These are phyloP conservation scores for Hericium erinaceus DNA, from an alignment of 768 basidiomycete genomes.

Conservation along the genomic window DNA sequence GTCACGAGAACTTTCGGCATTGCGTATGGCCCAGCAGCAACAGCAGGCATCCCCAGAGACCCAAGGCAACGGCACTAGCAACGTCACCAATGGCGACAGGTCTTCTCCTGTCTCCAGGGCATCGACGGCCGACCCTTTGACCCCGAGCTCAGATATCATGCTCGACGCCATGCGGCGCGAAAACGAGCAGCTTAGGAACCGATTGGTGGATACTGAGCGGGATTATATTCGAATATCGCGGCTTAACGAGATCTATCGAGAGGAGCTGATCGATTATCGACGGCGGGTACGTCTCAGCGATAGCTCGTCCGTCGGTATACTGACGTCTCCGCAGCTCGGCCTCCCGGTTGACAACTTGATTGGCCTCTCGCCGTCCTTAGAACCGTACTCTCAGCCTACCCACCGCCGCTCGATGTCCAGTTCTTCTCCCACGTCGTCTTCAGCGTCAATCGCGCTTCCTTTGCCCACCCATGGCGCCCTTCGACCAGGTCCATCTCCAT, in stretches of 20 bases:
- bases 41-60: conserved; percentile 23
- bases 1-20: conserved; percentile 56
- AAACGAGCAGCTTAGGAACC: conserved; percentile 63
- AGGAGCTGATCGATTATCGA: conserved; percentile 74
- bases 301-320: background rate
- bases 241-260: conserved; percentile 76
- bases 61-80: conserved; percentile 17
- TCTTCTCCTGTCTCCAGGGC: conserved; percentile 11
- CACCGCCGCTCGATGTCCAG: conserved; percentile 44
- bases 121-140: conserved; percentile 20
- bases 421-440: conserved; percentile 41
- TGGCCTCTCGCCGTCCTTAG: conserved; percentile 47
- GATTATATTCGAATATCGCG: conserved; percentile 67
- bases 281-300: conserved; percentile 47
- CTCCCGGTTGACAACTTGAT: conserved; percentile 72
- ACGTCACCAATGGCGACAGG: background rate
- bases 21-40: conserved; percentile 52
- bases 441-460: conserved; percentile 12
- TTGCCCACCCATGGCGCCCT: conserved; percentile 6
- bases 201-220: conserved; percentile 65
- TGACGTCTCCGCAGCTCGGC: conserved; percentile 41
- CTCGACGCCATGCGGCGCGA: conserved; percentile 69
- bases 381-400: conserved; percentile 64
- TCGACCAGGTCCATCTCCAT: conserved; percentile 26
- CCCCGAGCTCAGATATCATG: conserved; percentile 45